Percentiles rank a stretch among this genome's conserved stretches.
These are phyloP conservation scores for Eucalyptus cloeziana DNA, from an alignment of 345 rosid species.

Conservation along the genomic window DNA sequence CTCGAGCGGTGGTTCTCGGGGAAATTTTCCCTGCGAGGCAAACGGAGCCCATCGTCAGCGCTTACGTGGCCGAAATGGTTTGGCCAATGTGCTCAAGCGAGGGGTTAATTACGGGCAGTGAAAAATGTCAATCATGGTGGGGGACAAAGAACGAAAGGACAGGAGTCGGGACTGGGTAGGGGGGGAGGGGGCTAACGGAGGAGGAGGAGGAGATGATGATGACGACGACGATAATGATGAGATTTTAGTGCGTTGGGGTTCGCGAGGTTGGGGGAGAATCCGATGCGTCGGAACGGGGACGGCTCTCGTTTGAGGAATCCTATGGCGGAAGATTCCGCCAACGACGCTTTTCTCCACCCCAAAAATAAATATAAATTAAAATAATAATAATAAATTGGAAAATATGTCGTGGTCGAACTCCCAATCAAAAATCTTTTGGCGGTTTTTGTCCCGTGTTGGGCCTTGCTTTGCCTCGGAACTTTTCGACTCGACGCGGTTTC, in stretches of 20 bases:
- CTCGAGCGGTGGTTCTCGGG: neutral
- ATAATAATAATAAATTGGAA: neutral
- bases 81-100: accelerated
- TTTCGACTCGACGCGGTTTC: neutral
- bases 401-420: neutral
- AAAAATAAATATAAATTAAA: too few relatives aligned
- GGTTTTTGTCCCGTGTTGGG: neutral
- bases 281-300: neutral
- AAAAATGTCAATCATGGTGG: neutral
- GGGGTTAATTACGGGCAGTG: neutral
- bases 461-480: neutral
- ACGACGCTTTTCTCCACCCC: neutral
- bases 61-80: neutral
- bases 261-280: neutral
- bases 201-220: neutral
- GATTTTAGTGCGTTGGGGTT: neutral
- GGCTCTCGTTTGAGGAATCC: neutral
- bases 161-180: neutral
- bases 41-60: neutral
- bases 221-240: neutral
- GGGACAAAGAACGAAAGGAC: neutral
- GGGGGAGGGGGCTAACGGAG: neutral
- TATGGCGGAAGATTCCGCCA: neutral
- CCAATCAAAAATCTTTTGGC: neutral
- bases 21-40: neutral